Base-by-base conservation (phyloP, 306 rosid species). In the barrel medic (Medicago truncatula) region DNA sequence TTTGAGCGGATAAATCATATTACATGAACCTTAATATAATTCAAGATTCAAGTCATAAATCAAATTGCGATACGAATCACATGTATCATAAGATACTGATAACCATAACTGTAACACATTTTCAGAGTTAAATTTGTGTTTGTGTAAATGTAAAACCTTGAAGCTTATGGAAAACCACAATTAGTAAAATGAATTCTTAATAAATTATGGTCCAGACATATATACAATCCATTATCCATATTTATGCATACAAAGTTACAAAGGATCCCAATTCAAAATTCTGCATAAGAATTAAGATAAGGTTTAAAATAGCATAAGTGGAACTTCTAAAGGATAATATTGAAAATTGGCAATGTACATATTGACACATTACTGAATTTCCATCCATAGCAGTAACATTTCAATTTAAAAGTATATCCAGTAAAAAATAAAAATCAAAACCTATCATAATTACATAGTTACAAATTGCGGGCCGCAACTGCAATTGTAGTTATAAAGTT, bases 291-390 rank as follows among this genome's bases (percentile, higher is more conserved):
- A 47, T 68, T 49, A 61, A 80, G n/a, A 46, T 46, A 61, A 80
- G 8, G 11, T 18, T 7, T 18, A 64, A 38, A 21, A 18, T 4
- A 46, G 31, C 38, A 74, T 4, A 15, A 75, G 40, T 13, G 25
- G 8, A 75, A 75, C 23, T 3, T n/a, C 18, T 56, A 54, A 49
- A 60, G 15, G 31, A 52, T 16, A 17, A 64, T 38, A 28, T 9
- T 64, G 46, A 70, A 63, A 75, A 62, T 17, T 31, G 38, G 82
- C 64, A 80, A 71, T 59, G 58, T 53, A 64, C n/a, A 21, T 60
- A 18, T 56, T 59, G 39, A 28, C 41, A 63, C 61, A 70, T 70
- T 75, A 47, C 71, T 62, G 56, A 63, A 20, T 61, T 73, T 53
- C 54, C 67, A 82, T 18, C 54, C 40, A 39, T 46, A 15, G 9